Evolutionary conservation across 2,329 filamentous ascomycete species (phyloP).

Genomic region (Paraphoma sp.): DNA sequence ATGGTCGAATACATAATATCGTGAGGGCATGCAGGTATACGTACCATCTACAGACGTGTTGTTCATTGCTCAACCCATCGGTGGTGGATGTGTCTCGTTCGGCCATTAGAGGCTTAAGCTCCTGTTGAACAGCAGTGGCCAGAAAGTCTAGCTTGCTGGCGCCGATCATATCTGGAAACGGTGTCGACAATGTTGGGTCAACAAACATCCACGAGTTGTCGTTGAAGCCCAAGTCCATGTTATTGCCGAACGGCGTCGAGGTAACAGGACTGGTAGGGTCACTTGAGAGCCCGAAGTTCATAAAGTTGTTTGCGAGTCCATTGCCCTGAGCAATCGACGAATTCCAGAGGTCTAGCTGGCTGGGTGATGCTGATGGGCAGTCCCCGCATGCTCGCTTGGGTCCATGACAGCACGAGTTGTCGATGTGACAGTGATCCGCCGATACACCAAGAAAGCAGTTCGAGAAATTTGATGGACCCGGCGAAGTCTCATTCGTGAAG

Average conservation of each 20-base stretch:
- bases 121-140: conserved; percentile 36
- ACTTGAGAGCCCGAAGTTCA: conserved; percentile 32
- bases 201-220: conserved; percentile 39
- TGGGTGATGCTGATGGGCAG: conserved; percentile 29
- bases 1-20: background rate
- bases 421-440: conserved; percentile 44
- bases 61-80: conserved; percentile 9
- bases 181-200: conserved; percentile 26
- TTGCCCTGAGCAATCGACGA: conserved; percentile 34
- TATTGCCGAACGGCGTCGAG: conserved; percentile 19
- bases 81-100: conserved; percentile 6
- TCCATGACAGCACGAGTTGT: conserved; percentile 46
- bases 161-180: conserved; percentile 14
- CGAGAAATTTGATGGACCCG: conserved; percentile 19
- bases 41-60: conserved; percentile 42
- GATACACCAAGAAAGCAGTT: conserved; percentile 40
- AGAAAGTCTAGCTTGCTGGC: conserved; percentile 37
- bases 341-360: conserved; percentile 35
- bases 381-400: conserved; percentile 36
- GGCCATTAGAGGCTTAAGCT: conserved; percentile 25
- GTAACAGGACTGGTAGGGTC: conserved; percentile 30
- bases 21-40: background rate
- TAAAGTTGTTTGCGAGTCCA: conserved; percentile 31
- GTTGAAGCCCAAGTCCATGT: conserved; percentile 26
- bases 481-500: conserved; percentile 35